Evolutionary conservation across 345 rosid species (phyloP), one percentile per base, ranked within the genome.

Genomic region (Moricandia arvensis): DNA sequence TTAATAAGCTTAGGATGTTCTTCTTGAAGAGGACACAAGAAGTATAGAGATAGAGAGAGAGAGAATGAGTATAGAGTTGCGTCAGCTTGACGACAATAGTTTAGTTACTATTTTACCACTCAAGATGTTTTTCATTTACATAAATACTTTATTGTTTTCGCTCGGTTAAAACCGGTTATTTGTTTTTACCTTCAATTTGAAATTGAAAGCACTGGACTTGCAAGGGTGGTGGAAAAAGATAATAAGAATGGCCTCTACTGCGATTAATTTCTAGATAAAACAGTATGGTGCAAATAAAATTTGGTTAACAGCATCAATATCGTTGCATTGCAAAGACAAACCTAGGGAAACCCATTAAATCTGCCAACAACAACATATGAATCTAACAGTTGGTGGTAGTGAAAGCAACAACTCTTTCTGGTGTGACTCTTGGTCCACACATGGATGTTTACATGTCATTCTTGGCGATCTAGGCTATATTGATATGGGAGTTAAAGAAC

Each of bases 41-140:
- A 67, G 41, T 15, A 18, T 8, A 29, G 29, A 27, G 29, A 27
- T 1, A 59, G 75, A 54, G 24, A 21, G 70, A n/a, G 63, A 47
- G 54, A 45, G 66, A 45, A 12, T 0, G 6, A 18, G 17, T 43
- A 43, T 12, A 43, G 8, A 68, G 69, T 68, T 45, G 75, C 75
- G 80, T 76, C 71, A 76, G 71, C 75, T 69, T 13, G 21, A 76
- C 80, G 75, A 54, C 21, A 4, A 33, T 55, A 0, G 9, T 9
- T 9, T 6, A 70, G 3, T 41, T 76, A 63, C 38, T 0, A 3
- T 17, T 38, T 63, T 69, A 69, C 66, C 75, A 75, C 35, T 63
- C 0, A 2, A 0, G 3, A 11, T 37, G 11, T 11, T 7, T 35
- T 0, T 0, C 8, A 26, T 35, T 61, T 60, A 60, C 63, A 30